A percentile compares a stretch with the other conserved stretches of the same genome.
Evolutionary conservation across 768 basidiomycete species (phyloP).

Genomic region (Boletus rufocinnamomeus): DNA sequence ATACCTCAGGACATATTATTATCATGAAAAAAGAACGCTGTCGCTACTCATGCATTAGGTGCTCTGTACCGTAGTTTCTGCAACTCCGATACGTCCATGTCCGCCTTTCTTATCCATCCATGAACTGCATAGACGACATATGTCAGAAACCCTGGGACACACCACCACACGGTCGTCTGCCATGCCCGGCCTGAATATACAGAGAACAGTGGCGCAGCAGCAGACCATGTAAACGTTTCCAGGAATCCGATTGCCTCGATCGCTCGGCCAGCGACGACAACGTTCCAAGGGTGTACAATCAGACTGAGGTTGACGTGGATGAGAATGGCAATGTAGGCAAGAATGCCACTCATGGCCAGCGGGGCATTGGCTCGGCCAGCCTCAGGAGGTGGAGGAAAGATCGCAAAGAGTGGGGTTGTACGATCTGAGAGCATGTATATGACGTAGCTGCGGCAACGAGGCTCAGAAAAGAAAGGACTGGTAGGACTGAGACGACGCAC

Average conservation of each 20-base stretch:
- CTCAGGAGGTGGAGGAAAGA: conserved; percentile 39
- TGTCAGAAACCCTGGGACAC: conserved; percentile 43
- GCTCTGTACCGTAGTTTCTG: conserved; percentile 57
- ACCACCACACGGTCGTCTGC: conserved; percentile 60
- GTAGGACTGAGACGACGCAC: conserved; percentile 37
- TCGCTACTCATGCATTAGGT: conserved; percentile 47
- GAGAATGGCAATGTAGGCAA: conserved; percentile 50
- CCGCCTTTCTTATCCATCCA: conserved; percentile 45
- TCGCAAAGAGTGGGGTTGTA: conserved; percentile 49
- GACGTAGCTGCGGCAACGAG: conserved; percentile 43
- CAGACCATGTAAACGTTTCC: conserved; percentile 41
- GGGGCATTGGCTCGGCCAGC: conserved; percentile 26
- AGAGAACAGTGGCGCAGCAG: conserved; percentile 51
- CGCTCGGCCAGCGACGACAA: conserved; percentile 27
- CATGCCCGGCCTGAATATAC: conserved; percentile 50
- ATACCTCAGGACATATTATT: background rate
- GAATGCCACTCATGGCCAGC: conserved; percentile 47
- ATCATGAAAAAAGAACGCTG: background rate
- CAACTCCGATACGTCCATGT: conserved; percentile 49
- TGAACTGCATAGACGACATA: conserved; percentile 48
- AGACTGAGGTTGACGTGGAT: conserved; percentile 52
- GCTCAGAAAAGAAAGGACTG: conserved; percentile 7
- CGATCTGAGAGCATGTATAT: conserved; percentile 45
- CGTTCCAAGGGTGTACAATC: conserved; percentile 41
- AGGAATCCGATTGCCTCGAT: conserved; percentile 36